Evolutionary conservation across 106 monocot genomes (phyloP), one percentile per base, ranked within the genome.

Genomic region (Allium cepa): DNA sequence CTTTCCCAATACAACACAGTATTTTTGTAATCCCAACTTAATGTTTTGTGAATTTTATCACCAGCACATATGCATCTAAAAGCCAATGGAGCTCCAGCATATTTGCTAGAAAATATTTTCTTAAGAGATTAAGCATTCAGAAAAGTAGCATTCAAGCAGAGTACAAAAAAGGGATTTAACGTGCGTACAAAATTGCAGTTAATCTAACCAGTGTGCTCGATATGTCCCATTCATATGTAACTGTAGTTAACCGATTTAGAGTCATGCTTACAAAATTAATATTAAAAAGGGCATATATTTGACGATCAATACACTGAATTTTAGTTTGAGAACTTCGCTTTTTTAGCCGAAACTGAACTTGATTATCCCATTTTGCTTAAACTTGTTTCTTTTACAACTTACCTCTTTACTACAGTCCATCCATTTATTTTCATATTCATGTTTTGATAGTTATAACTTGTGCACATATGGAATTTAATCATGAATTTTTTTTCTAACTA

Each of bases 171-270:
- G 55, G 36, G 36, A 36, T 36, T 36, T 47, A 76, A 79, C 57
- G 8, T 77, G 11, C 85, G 66, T 91, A 96, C 96, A 88, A 36
- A 96, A 84, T 73, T 91, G 91, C 63, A 96, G 64, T 10, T 60
- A 64, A 59, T 86, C 81, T 22, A 73, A 81, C 96, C 96, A 96
- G 16, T 73, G 81, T 50, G 84, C 83, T 68, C 96, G 71, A 58
- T 88, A 96, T 45, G 96, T 91, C 63, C 96, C 96, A 71, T 96
- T 96, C 58, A 84, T 82, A 73, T 88, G 83, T 56, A 91, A 48
- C 62, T 72, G 60, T 59, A 96, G 68, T 59, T 77, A 53, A 97
- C 84, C 5, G 79, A 59, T 63, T 76, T 70, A 9, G 75, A 79
- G 70, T 80, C 84, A 91, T 97, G 82, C 28, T 72, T 73, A 79